These are phyloP conservation scores for Ceratonia siliqua DNA, from an alignment of 306 rosid genomes.

Conservation along the genomic window DNA sequence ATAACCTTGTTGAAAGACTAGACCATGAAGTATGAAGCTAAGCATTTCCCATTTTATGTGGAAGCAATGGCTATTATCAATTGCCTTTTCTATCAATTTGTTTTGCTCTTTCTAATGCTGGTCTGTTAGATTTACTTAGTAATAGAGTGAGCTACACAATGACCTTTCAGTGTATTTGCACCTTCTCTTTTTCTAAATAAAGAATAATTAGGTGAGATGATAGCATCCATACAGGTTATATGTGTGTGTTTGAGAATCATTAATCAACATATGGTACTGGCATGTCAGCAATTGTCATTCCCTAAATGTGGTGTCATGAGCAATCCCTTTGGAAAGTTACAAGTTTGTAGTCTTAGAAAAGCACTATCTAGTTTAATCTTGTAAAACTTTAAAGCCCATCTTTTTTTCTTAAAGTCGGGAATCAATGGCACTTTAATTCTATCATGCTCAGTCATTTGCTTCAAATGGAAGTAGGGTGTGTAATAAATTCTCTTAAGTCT, in stretches of 20 bases:
- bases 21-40: constrained; percentile 77
- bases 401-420: constrained; percentile 6
- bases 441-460: constrained; percentile 18
- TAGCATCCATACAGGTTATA: background rate
- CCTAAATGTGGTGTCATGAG: background rate
- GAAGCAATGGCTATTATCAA: constrained; percentile 18
- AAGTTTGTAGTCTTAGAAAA: background rate
- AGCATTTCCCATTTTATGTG: constrained; percentile 33
- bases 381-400: background rate
- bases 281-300: background rate
- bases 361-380: background rate
- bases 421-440: constrained; percentile 12
- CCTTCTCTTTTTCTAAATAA: background rate
- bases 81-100: background rate
- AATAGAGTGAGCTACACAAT: background rate
- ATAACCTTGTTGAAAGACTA: constrained; percentile 66
- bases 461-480: constrained; percentile 13
- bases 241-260: constrained; percentile 23
- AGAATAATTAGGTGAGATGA: constrained; percentile 22
- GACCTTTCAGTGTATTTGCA: constrained; percentile 13
- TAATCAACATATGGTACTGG: background rate
- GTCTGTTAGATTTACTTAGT: constrained; percentile 14
- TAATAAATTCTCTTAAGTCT: constrained; percentile 9
- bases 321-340: constrained; percentile 6
- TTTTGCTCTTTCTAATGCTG: constrained; percentile 28